Percentiles rank a stretch among this genome's conserved stretches.
Evolutionary conservation across 371 early-diverging fungal species (phyloP).

Genomic region (Coemansia sp.): DNA sequence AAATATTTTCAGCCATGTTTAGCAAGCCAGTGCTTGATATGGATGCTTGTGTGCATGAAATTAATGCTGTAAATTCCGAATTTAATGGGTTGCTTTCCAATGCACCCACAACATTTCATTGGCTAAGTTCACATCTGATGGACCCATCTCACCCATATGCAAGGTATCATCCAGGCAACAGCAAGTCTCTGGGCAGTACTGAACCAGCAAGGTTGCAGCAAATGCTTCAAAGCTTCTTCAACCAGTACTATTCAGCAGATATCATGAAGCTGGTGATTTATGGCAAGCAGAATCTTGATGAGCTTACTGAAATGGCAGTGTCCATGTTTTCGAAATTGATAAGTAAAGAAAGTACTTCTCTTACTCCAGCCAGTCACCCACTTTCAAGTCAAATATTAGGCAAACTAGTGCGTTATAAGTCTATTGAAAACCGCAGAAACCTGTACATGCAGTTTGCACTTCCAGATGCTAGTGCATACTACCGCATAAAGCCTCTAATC

Average conservation of each 20-base stretch:
- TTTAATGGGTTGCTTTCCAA: slow-evolving; percentile 37
- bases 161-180: slow-evolving; percentile 80
- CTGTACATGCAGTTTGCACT: too few species aligned
- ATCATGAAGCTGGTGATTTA: slow-evolving; percentile 89
- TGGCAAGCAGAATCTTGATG: slow-evolving; percentile 83
- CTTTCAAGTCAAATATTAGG: neutral
- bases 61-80: slow-evolving; percentile 93
- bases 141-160: slow-evolving; percentile 76
- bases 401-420: too few species aligned
- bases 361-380: neutral
- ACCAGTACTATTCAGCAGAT: slow-evolving; percentile 88
- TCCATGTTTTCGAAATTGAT: neutral
- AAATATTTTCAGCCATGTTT: slow-evolving; percentile 90
- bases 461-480: too few species aligned
- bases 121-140: slow-evolving; percentile 75
- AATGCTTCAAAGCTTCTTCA: slow-evolving; percentile 61
- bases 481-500: too few species aligned
- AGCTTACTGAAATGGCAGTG: neutral
- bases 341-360: neutral
- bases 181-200: slow-evolving; percentile 63
- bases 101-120: slow-evolving; percentile 71
- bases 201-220: too few species aligned
- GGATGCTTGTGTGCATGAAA: slow-evolving; percentile 80
- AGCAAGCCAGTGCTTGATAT: slow-evolving; percentile 80
- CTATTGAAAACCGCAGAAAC: too few species aligned